Conservation (phyloP, 1,284 basidiomycete genomes). For the Mrakiaceae sp. region DNA sequence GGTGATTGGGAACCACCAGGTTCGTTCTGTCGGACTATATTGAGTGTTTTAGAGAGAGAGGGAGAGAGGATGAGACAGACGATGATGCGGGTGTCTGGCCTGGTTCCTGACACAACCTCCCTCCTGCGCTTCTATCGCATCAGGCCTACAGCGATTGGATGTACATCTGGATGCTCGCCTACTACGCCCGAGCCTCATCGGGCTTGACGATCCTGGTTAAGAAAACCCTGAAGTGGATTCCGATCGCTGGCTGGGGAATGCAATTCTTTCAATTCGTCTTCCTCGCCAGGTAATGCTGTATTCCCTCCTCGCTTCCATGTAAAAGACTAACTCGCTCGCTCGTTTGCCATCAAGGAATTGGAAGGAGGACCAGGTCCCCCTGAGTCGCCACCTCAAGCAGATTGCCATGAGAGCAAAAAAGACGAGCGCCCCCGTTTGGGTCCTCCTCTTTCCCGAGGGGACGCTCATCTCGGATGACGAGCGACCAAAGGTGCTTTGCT, state of each 20-base stretch:
- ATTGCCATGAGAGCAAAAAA: slow-evolving; percentile 41
- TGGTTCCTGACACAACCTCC: not conserved
- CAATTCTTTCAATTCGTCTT: slow-evolving; percentile 87
- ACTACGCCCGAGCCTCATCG: slow-evolving; percentile 58
- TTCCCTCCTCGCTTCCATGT: not conserved
- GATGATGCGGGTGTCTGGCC: not conserved
- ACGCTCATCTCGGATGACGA: slow-evolving; percentile 77
- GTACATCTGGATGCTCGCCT: slow-evolving; percentile 79
- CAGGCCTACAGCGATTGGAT: slow-evolving; percentile 77
- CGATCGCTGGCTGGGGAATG: slow-evolving; percentile 28
- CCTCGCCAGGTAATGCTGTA: slow-evolving; percentile 47
- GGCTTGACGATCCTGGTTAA: slow-evolving; percentile 83
- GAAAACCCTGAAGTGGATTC: slow-evolving; percentile 53
- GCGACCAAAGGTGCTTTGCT: slow-evolving; percentile 46
- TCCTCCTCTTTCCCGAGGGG: slow-evolving; percentile 86
- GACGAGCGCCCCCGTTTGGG: slow-evolving; percentile 57
- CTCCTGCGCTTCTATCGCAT: not conserved
- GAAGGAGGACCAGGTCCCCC: slow-evolving; percentile 8
- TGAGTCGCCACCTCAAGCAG: slow-evolving; percentile 2
- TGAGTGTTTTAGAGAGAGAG: slow-evolving; percentile 22
- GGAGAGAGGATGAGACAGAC: not conserved
- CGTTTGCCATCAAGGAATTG: not conserved
- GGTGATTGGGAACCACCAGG: slow-evolving; percentile 71
- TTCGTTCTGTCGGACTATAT: slow-evolving; percentile 27
- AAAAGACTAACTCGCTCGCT: not conserved